Conservation (phyloP, 192 early-diverging fungal species). For the Coemansia sp. region DNA sequence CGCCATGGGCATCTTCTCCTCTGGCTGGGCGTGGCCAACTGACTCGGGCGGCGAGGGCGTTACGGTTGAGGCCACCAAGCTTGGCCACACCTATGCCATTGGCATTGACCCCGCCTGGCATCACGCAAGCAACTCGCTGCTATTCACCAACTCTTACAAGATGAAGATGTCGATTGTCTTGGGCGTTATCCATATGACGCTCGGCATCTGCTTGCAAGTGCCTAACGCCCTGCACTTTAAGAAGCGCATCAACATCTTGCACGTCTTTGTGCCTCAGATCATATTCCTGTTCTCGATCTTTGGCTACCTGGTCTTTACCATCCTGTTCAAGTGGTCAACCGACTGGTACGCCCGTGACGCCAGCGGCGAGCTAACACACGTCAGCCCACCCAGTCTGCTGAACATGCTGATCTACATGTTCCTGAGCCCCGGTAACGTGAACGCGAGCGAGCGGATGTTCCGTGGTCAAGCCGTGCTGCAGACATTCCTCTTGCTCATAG, state of each 20-base stretch:
- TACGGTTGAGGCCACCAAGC: constrained; percentile 65
- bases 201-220: constrained; percentile 88
- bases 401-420: constrained; percentile 99
- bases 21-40: constrained; percentile 77
- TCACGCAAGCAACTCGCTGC: constrained; percentile 86
- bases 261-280: constrained; percentile 93
- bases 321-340: constrained; percentile 95
- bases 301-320: constrained; percentile 91
- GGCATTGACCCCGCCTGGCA: constrained; percentile 97
- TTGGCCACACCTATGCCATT: constrained; percentile 68
- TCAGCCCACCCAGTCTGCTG: constrained; percentile 89
- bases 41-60: constrained; percentile 61
- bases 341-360: constrained; percentile 82
- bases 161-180: constrained; percentile 99
- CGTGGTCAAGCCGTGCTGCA: constrained; percentile 87
- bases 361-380: constrained; percentile 63
- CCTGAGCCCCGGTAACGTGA: constrained; percentile 83
- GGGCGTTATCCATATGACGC: constrained; percentile 97
- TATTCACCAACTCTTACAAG: constrained; percentile 99
- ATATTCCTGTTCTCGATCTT: constrained; percentile 92
- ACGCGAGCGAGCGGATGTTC: constrained; percentile 72
- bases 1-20: constrained; percentile 69
- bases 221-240: constrained; percentile 91
- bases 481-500: constrained; percentile 75
- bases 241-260: constrained; percentile 75